Evolutionary conservation across 371 early-diverging fungal species (phyloP), one percentile per base, ranked within the genome.

Genomic region (Mortierella sp.): DNA sequence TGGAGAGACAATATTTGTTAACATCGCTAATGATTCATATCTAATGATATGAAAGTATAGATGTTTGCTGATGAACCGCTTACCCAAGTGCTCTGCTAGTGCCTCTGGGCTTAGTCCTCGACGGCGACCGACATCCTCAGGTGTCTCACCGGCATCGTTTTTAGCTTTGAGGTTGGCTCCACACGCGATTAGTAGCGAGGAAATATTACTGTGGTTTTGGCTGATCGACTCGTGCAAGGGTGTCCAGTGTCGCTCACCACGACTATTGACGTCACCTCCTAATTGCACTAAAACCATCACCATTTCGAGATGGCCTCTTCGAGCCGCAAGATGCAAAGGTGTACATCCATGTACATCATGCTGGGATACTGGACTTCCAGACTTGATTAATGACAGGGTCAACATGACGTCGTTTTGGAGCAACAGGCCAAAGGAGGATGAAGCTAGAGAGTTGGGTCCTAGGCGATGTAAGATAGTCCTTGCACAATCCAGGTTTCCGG

Each of bases 141-240:
- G 66, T 14, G 85, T 84, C 62, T 84, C 76, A 0, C 79, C 85
- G 6, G 70, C 65, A 28, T 75, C 70, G 51, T 83, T 78, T 16
- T 51, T 78, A 14, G 76, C 70, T n/a, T 60, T 3, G 32, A 64
- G 16, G 35, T 77, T 66, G 14, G 85, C 83, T 6, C 85, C 85
- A 51, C 79, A 75, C 2, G 75, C 80, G 43, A 84, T 57, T 18
- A 84, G 61, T 28, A 83, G 68, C 5, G 75, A 64, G 12, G 79
- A 84, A 24, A 84, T 70, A 16, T 76, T 66, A 30, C 69, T 43
- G 62, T 84, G 79, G 37, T 84, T 78, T 61, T 84, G 78, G 37
- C 79, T 78, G 45, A 84, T 83, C n/a, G 85, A 83, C 54, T 84
- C 85, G 45, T 84, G 85, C 55, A 84, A 51, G 0, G 85, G 83